Conservation (phyloP, 140 eudicot genomes). For the Anethum foeniculum region DNA sequence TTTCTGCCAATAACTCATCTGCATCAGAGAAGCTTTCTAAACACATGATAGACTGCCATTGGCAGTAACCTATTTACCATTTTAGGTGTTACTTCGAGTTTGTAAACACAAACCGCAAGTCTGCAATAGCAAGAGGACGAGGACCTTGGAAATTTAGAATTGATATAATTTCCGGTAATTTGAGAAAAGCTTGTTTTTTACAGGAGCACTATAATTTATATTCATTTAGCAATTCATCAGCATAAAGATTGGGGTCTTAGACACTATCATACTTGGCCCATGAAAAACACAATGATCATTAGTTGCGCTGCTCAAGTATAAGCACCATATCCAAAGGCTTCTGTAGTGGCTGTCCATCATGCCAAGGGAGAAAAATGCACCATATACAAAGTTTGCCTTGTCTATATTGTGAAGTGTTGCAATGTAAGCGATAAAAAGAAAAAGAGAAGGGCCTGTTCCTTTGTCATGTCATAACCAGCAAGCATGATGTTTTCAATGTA, state of each 20-base stretch:
- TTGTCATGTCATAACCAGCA: too few species aligned
- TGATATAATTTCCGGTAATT: too few species aligned
- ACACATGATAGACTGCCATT: slow-evolving; percentile 10
- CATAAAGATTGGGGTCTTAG: too few species aligned
- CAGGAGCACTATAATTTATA: neutral
- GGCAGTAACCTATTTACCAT: neutral
- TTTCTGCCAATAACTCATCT: slow-evolving; percentile 10
- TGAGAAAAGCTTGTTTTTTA: neutral
- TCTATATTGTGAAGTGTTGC: slow-evolving; percentile 68
- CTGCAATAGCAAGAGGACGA: neutral
- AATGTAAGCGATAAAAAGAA: too few species aligned
- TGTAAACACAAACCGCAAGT: neutral
- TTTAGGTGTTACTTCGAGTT: neutral
- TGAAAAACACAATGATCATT: too few species aligned
- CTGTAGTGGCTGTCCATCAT: too few species aligned
- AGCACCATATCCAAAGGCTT: too few species aligned
- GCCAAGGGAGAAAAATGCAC: slow-evolving; percentile 6
- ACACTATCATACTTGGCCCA: too few species aligned
- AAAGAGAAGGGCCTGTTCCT: too few species aligned
- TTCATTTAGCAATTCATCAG: neutral
- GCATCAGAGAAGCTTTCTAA: slow-evolving; percentile 13
- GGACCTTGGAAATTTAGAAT: too few species aligned
- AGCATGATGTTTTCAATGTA: too few species aligned
- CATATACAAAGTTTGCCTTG: slow-evolving; percentile 87
- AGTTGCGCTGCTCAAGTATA: too few species aligned